Base-by-base conservation (phyloP, 768 basidiomycete species). In the Xanthoconium stramineum region DNA sequence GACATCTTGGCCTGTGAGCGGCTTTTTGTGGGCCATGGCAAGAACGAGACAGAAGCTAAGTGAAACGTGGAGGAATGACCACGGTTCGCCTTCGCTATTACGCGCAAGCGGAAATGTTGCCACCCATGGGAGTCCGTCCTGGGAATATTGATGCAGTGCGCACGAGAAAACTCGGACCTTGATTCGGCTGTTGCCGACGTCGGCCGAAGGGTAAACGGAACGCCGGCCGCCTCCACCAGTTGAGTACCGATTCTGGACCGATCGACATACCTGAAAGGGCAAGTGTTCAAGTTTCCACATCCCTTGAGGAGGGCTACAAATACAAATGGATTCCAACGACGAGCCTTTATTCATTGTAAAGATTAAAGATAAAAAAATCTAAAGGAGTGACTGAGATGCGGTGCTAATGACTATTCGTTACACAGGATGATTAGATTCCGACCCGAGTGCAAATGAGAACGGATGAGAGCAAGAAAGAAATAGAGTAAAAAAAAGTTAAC, bases 1-100 rank as follows among this genome's bases (percentile, higher is more conserved):
- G 32, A 86, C 81, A 56, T 80, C 76, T 55, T 78, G 65, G 11
- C 79, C 80, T 48, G 79, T 78, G 38, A 82, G 69, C 24, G 58
- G 28, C 14, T 56, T 63, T 53, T 20, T 8, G 50, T 40, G 44
- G 19, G 55, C 7, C 69, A 70, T 68, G 3, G 17, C 43, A 28
- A 38, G 43, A 19, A 24, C 24, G n/a, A 3, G 28, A 29, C 9
- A 30, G 40, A 14, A 30, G 20, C 29, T 17, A 24, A 15, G n/a
- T 37, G 13, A 35, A 45, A 24, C 29, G 47, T 46, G 35, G 33
- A 28, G 28, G 30, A 11, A 10, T 19, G 15, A 50, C 36, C 40
- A 36, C 30, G 40, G 17, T 44, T 28, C 47, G 35, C 14, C 33
- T 45, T 40, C 13, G 30, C 32, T 13, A 6, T 40, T 28, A 20